phyloP scores from a whole-genome alignment of 352 stramenopile species.

The Globisporangium canariense region DNA sequence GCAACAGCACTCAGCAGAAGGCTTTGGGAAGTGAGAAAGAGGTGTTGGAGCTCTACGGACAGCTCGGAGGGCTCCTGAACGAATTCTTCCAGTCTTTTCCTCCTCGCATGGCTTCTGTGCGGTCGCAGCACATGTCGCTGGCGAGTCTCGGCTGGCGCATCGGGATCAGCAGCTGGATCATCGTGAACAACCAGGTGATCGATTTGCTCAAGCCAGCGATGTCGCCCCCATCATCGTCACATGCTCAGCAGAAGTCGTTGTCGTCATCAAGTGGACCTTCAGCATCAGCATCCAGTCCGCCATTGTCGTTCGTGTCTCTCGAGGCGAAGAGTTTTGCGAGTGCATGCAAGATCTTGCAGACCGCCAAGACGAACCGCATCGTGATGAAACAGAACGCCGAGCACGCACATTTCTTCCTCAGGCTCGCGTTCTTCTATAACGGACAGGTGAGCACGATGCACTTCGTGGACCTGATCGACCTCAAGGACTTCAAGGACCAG shows the following conservation, averaged over 20 bases:
- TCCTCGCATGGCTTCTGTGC: neutral
- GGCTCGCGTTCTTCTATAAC: conserved; percentile 52
- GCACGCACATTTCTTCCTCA: conserved; percentile 67
- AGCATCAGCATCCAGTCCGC: neutral
- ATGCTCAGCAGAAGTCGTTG: neutral
- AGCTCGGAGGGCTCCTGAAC: conserved; percentile 48
- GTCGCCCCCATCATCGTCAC: neutral
- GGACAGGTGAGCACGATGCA: conserved; percentile 70
- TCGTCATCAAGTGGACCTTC: neutral
- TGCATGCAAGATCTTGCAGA: conserved; percentile 58
- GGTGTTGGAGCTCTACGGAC: conserved; percentile 51
- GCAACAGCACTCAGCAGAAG: neutral
- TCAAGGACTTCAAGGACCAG: conserved; percentile 54
- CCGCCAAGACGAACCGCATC: conserved; percentile 70
- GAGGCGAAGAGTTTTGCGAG: conserved; percentile 39
- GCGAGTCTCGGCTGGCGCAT: conserved; percentile 31
- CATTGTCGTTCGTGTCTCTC: conserved; percentile 48
- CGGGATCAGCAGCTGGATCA: conserved; percentile 67
- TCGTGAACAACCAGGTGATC: conserved; percentile 61
- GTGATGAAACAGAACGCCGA: conserved; percentile 62
- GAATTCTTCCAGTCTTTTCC: conserved; percentile 35
- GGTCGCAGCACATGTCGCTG: conserved; percentile 9
- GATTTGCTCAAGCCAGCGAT: conserved; percentile 42
- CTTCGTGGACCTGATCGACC: conserved; percentile 56
- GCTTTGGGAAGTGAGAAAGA: conserved; percentile 24